Evolutionary conservation across 139 green algal genomes (phyloP), one percentile per base, ranked within the genome.

Genomic region (Gonium pectorale): DNA sequence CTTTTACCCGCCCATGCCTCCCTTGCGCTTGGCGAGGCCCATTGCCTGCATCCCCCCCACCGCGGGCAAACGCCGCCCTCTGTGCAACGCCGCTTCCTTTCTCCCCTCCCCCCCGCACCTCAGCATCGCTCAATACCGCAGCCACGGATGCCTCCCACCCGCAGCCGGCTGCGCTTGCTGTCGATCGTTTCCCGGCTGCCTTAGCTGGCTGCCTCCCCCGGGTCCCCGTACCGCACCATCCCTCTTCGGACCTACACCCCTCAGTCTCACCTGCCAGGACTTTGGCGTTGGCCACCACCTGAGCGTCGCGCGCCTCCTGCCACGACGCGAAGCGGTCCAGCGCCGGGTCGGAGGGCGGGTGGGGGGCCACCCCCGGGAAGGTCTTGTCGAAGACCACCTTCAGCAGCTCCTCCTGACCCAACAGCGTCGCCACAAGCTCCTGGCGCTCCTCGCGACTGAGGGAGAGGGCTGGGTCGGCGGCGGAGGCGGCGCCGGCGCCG

Each of bases 351-450:
- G 78, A 84, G 44, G 78, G 78, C 44, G 78, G 60, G 59, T 70
- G 75, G 26, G 84, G 84, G 1, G 84, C 46, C 60, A 81, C 85
- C 7, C 59, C 78, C 1, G 85, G 85, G 59, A 89, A 89, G 21
- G 85, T 62, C 46, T 44, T 41, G 40, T 88, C 84, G 51, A 89
- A 86, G 59, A 89, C 19, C 33, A 41, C 29, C 37, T 69, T 59
- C 31, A 85, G 54, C 44, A 89, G 9, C 27, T 82, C 85, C 59
- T 89, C 85, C 0, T 71, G 52, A 1, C 22, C 35, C 73, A 80
- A 29, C 64, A 88, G 73, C 62, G 64, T 29, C 5, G 43, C 24
- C 22, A 87, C 41, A 35, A 87, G 43, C 59, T 52, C 44, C 41
- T 75, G 43, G 0, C 81, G 69, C 68, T 86, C 68, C 40, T 29